Evolutionary conservation across 345 rosid genomes (phyloP).

Genomic region (Psidium friedrichsthalianum): DNA sequence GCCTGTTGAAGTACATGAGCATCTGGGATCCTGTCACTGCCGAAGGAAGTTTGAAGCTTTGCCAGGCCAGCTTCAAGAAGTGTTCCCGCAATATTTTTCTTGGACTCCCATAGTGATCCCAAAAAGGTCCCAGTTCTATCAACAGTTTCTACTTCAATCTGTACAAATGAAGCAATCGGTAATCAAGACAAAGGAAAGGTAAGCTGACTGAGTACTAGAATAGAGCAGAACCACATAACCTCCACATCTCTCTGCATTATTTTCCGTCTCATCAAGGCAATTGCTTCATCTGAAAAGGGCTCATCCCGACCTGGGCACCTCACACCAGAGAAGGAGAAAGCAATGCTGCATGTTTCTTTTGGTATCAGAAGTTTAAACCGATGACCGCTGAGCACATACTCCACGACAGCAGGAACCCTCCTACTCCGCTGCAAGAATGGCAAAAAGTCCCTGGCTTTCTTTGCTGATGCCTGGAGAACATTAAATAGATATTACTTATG

Average conservation of each 20-base stretch:
- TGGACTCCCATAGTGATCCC: conserved; percentile 93
- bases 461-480: conserved; percentile 50
- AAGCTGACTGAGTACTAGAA: not conserved
- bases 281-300: conserved; percentile 89
- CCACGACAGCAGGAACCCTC: conserved; percentile 79
- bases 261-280: conserved; percentile 83
- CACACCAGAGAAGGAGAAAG: conserved; percentile 96
- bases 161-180: not conserved
- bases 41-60: conserved; percentile 76
- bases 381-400: conserved; percentile 96
- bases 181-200: not conserved
- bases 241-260: conserved; percentile 98
- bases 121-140: conserved; percentile 94
- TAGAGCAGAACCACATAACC: conserved; percentile 15
- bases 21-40: conserved; percentile 70
- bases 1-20: conserved; percentile 80
- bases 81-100: conserved; percentile 52
- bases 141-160: conserved; percentile 92
- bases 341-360: conserved; percentile 90
- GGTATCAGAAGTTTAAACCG: conserved; percentile 91
- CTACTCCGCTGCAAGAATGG: conserved; percentile 70
- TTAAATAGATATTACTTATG: not conserved
- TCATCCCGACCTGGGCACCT: conserved; percentile 95
- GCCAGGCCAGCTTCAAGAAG: conserved; percentile 97
- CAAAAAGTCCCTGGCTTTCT: conserved; percentile 87